Percentiles rank a stretch among this genome's conserved stretches.
Conservation (phyloP, 768 basidiomycete species). For the Xerocomellus dryophilus region DNA sequence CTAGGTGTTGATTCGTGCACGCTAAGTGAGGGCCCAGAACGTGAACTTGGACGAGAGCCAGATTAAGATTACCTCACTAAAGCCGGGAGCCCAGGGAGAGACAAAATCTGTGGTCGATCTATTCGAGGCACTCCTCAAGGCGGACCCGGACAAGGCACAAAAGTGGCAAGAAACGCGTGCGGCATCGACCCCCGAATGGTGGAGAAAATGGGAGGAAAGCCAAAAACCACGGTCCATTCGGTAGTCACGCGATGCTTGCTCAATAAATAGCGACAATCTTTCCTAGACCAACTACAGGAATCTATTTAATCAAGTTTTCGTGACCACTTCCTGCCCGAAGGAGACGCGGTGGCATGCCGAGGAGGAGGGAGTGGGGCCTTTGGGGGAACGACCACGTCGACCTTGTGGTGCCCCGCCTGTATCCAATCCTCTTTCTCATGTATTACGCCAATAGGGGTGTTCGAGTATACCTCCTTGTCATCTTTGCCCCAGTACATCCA, state of each 20-base stretch:
- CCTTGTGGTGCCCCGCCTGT: constrained; percentile 26
- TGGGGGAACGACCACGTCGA: constrained; percentile 45
- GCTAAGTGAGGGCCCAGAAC: constrained; percentile 14
- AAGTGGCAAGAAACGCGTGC: constrained; percentile 27
- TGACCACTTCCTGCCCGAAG: constrained; percentile 64
- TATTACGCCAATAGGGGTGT: constrained; percentile 15
- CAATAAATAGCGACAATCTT: constrained; percentile 20
- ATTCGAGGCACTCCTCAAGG: constrained; percentile 27
- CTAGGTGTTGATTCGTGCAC: not conserved
- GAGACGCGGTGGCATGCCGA: constrained; percentile 39
- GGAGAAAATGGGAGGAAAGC: constrained; percentile 30
- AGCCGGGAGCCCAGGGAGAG: constrained; percentile 9
- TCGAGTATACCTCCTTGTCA: constrained; percentile 29
- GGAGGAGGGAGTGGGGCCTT: constrained; percentile 45
- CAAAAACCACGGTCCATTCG: constrained; percentile 10
- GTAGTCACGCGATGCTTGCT: not conserved
- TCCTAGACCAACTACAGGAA: constrained; percentile 14
- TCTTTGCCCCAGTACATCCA: constrained; percentile 77
- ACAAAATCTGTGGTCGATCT: constrained; percentile 15
- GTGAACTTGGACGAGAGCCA: constrained; percentile 16
- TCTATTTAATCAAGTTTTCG: constrained; percentile 63
- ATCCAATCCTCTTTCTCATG: constrained; percentile 32
- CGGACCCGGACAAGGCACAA: constrained; percentile 18
- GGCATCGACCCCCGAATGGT: constrained; percentile 26
- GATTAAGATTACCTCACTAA: constrained; percentile 8